phyloP scores from a whole-genome alignment of 768 basidiomycete genomes.

The Leccinum arenicola region DNA sequence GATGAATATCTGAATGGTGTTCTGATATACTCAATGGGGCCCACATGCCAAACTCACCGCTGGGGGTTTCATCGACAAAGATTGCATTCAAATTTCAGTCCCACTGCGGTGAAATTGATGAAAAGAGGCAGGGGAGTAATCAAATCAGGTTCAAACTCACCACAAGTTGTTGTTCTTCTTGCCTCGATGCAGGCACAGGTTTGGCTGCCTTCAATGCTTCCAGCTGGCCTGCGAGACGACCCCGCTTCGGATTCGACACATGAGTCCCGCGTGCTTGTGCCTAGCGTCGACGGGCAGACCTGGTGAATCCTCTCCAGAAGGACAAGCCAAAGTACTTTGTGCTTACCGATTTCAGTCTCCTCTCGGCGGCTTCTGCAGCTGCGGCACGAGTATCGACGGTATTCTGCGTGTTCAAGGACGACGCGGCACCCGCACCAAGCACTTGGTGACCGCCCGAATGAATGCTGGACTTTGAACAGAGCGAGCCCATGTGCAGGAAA shows the following conservation, averaged over 20 bases:
- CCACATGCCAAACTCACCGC: conserved; percentile 24
- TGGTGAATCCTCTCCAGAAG: conserved; percentile 26
- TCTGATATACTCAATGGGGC: conserved; percentile 12
- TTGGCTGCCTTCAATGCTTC: conserved; percentile 38
- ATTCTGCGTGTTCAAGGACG: conserved; percentile 21
- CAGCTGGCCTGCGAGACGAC: conserved; percentile 42
- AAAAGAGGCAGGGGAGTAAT: conserved; percentile 24
- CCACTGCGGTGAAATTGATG: conserved; percentile 37
- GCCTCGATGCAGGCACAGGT: conserved; percentile 36
- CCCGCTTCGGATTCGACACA: conserved; percentile 44
- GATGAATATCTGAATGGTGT: conserved; percentile 22
- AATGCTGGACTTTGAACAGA: conserved; percentile 50
- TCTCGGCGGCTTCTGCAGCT: conserved; percentile 63
- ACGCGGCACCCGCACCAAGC: conserved; percentile 37
- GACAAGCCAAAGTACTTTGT: neutral
- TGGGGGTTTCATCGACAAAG: conserved; percentile 20
- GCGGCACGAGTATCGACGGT: conserved; percentile 48
- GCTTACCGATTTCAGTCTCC: conserved; percentile 54
- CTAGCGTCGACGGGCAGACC: conserved; percentile 24
- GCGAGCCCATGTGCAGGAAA: conserved; percentile 47
- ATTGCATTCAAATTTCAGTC: conserved; percentile 33
- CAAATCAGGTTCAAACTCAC: conserved; percentile 34
- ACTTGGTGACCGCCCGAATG: conserved; percentile 49
- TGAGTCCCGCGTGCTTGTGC: conserved; percentile 42
- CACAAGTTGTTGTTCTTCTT: conserved; percentile 40